phyloP scores from a whole-genome alignment of 768 basidiomycete genomes.

The Pisolithus microcarpus region DNA sequence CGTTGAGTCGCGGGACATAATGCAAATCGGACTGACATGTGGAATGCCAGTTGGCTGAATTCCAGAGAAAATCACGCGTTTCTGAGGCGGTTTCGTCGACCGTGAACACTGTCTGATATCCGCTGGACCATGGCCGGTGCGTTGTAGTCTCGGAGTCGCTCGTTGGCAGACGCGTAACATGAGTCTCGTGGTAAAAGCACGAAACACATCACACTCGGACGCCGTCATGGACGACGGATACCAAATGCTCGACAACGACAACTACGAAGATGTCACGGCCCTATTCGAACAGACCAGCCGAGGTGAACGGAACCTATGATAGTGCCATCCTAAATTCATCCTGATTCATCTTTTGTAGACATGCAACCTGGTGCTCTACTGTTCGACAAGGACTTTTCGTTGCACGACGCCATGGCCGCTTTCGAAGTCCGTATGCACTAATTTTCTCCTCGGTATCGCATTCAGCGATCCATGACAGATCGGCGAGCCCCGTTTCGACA shows the following conservation, averaged over 20 bases:
- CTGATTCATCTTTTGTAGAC: constrained; percentile 29
- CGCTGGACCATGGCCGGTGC: background rate
- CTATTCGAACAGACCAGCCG: constrained; percentile 52
- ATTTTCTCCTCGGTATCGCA: constrained; percentile 6
- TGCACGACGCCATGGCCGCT: constrained; percentile 89
- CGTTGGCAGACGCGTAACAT: too few species aligned
- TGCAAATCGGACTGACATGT: constrained; percentile 50
- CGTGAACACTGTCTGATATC: constrained; percentile 1
- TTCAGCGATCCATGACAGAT: constrained; percentile 45
- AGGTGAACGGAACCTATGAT: constrained; percentile 40
- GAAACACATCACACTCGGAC: too few species aligned
- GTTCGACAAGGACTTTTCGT: constrained; percentile 60
- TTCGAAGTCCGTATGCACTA: constrained; percentile 54
- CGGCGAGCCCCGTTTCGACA: constrained; percentile 85
- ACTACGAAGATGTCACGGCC: constrained; percentile 57
- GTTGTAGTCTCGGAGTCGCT: background rate
- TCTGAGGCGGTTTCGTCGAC: constrained; percentile 3
- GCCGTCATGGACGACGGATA: constrained; percentile 13
- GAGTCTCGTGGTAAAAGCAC: too few species aligned
- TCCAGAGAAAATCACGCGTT: constrained; percentile 69
- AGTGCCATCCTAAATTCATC: background rate
- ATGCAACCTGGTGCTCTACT: constrained; percentile 59
- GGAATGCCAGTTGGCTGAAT: constrained; percentile 92
- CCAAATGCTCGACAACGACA: constrained; percentile 48
- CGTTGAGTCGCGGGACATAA: background rate